Evolutionary conservation across 257 asterid species (phyloP), one percentile per base, ranked within the genome.

Genomic region (Ocimum tenuiflorum): DNA sequence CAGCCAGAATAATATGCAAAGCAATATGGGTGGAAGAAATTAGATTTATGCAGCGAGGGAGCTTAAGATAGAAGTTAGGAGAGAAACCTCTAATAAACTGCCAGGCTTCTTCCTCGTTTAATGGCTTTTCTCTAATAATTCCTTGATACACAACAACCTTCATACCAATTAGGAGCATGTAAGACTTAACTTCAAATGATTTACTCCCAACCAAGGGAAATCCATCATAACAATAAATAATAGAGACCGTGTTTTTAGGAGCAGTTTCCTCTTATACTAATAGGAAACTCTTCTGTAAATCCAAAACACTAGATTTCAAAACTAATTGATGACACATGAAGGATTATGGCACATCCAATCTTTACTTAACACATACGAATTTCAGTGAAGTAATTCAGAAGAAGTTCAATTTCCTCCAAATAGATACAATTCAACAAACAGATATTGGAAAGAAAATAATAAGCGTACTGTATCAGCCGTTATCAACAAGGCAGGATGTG

Each of bases 61-160:
- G 47, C 12, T 22, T 52, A 9, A 45, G 59, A 48, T 41, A 51
- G 27, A 74, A 61, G 70, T 29, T 24, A 20, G 50, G 18, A 36
- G 63, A 71, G 54, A 63, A 73, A 88, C 94, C 85, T 84, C 81
- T 75, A 69, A 88, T 83, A 56, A 84, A 88, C 53, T 81, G 78
- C 13, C 86, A 86, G 3, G 90, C 96, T 82, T 91, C 95, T 61
- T 81, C 91, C 80, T 72, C 83, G 31, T 70, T 74, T 49, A 90
- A 65, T 60, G 97, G 94, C 78, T 91, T 91, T 68, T 91, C 97
- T 75, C 96, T 81, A 54, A 91, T 77, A 57, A 22, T 50, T 69
- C 95, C 97, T 79, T 85, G 75, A 81, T 82, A 85, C 64, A 91
- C 96, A 72, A 82, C 97, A 66, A 91, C 96, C 97, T 91, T 48